A percentile compares a stretch with the other conserved stretches of the same genome.
phyloP scores from a whole-genome alignment of 2,329 filamentous ascomycete species.

The Metarhizium humberi region DNA sequence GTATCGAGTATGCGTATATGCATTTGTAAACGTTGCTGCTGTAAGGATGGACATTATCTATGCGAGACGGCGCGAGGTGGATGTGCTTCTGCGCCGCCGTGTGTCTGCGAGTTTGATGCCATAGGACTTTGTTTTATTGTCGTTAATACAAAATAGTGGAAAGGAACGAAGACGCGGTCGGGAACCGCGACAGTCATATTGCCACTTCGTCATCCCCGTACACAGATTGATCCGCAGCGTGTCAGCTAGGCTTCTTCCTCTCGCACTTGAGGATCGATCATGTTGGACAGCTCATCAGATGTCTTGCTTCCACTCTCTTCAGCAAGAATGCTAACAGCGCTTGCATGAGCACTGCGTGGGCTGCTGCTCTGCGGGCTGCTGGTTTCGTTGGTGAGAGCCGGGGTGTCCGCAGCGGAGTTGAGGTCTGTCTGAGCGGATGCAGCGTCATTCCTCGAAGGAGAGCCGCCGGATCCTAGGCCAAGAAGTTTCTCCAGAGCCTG shows the following conservation, averaged over 20 bases:
- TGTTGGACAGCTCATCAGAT: conserved; percentile 7
- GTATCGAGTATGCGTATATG: conserved; percentile 6
- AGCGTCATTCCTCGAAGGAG: conserved; percentile 15
- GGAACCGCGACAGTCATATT: not conserved
- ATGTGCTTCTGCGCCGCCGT: not conserved
- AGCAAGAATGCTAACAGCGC: conserved; percentile 34
- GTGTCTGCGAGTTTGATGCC: not conserved
- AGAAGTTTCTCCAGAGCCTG: conserved; percentile 26
- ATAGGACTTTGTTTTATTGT: not conserved
- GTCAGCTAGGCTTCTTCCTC: conserved; percentile 20
- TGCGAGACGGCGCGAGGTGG: not conserved
- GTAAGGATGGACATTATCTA: conserved; percentile 1
- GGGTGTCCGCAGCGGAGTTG: conserved; percentile 51
- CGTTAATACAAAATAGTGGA: not conserved
- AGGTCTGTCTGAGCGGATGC: conserved; percentile 34
- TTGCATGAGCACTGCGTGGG: conserved; percentile 53
- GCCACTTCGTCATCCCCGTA: not conserved
- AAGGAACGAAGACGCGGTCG: not conserved
- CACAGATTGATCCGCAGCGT: not conserved
- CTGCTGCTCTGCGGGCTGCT: conserved; percentile 61
- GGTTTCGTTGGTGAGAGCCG: conserved; percentile 56
- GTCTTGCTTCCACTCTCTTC: conserved; percentile 18
- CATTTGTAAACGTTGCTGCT: not conserved
- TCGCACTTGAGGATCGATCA: conserved; percentile 15
- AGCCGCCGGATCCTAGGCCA: conserved; percentile 14